These are phyloP conservation scores for Ogataea paraovalis DNA, from an alignment of 805 yeast genomes.

Conservation along the genomic window DNA sequence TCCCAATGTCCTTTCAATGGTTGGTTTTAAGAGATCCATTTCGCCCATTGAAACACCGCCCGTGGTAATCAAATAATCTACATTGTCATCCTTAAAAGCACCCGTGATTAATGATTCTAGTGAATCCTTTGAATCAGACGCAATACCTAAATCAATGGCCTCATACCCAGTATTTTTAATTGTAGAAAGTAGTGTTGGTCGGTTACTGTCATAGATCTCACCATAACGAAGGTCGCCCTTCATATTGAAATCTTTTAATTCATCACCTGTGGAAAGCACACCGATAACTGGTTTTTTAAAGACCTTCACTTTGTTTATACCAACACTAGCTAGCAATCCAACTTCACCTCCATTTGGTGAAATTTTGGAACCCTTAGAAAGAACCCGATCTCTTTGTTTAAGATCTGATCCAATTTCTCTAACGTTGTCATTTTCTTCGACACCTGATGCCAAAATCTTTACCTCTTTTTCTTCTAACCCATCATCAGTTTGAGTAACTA, in stretches of 20 bases:
- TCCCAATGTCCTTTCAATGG: conserved; percentile 37
- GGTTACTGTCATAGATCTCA: conserved; percentile 47
- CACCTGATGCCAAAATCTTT: conserved; percentile 36
- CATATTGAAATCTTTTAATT: conserved; percentile 36
- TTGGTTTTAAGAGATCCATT: conserved; percentile 46
- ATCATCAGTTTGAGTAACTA: conserved; percentile 33
- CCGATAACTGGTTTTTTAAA: conserved; percentile 42
- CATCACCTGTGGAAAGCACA: conserved; percentile 51
- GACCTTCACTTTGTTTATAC: conserved; percentile 35
- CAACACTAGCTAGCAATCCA: conserved; percentile 46
- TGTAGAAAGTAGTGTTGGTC: conserved; percentile 42
- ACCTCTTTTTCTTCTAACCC: conserved; percentile 41
- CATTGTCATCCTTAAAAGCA: conserved; percentile 24
- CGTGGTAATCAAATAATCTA: conserved; percentile 46
- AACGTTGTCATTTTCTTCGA: conserved; percentile 40
- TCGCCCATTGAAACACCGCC: conserved; percentile 65
- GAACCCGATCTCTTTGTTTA: conserved; percentile 33
- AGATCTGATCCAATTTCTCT: conserved; percentile 47
- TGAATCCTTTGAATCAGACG: conserved; percentile 34
- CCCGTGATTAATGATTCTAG: conserved; percentile 24
- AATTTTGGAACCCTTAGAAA: conserved; percentile 35
- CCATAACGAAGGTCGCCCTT: conserved; percentile 30
- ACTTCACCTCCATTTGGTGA: conserved; percentile 46
- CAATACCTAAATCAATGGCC: conserved; percentile 48
- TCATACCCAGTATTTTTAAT: conserved; percentile 34